phyloP scores from a whole-genome alignment of 495 filamentous ascomycete genomes.

The Penicillium herquei region DNA sequence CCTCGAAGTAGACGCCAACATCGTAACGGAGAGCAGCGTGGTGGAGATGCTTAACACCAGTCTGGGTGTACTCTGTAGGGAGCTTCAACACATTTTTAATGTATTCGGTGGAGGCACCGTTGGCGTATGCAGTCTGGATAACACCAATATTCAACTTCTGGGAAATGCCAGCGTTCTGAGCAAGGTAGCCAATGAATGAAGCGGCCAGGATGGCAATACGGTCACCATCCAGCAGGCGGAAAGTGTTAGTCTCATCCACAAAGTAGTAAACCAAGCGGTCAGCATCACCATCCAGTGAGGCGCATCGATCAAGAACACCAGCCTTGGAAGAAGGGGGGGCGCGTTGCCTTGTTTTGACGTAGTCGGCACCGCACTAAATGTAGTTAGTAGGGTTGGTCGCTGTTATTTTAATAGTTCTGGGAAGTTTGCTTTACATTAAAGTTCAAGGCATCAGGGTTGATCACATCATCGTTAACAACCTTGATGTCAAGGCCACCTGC shows the following conservation, averaged over 20 bases:
- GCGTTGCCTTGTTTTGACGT: slow-evolving; percentile 93
- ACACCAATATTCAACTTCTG: slow-evolving; percentile 85
- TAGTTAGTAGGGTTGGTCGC: slow-evolving; percentile 15
- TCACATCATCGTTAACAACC: slow-evolving; percentile 87
- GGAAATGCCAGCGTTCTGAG: slow-evolving; percentile 71
- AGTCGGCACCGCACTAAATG: slow-evolving; percentile 86
- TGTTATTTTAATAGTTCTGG: neutral
- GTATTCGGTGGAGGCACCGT: slow-evolving; percentile 91
- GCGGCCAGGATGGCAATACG: slow-evolving; percentile 94
- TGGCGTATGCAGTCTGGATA: slow-evolving; percentile 96
- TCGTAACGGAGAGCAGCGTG: slow-evolving; percentile 90
- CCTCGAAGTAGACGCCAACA: slow-evolving; percentile 96
- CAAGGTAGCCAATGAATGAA: slow-evolving; percentile 88
- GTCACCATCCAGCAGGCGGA: slow-evolving; percentile 92
- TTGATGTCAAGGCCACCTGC: slow-evolving; percentile 65
- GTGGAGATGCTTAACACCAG: slow-evolving; percentile 96
- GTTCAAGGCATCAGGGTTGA: slow-evolving; percentile 84
- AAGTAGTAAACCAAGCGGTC: slow-evolving; percentile 97
- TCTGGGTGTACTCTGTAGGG: slow-evolving; percentile 88
- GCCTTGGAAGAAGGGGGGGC: slow-evolving; percentile 82
- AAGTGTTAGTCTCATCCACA: slow-evolving; percentile 72
- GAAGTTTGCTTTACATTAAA: slow-evolving; percentile 61
- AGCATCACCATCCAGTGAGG: slow-evolving; percentile 91
- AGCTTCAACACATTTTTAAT: slow-evolving; percentile 84
- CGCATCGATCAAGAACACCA: slow-evolving; percentile 71